Base-by-base conservation (phyloP, 306 rosid genomes). In the Vigna angularis region DNA sequence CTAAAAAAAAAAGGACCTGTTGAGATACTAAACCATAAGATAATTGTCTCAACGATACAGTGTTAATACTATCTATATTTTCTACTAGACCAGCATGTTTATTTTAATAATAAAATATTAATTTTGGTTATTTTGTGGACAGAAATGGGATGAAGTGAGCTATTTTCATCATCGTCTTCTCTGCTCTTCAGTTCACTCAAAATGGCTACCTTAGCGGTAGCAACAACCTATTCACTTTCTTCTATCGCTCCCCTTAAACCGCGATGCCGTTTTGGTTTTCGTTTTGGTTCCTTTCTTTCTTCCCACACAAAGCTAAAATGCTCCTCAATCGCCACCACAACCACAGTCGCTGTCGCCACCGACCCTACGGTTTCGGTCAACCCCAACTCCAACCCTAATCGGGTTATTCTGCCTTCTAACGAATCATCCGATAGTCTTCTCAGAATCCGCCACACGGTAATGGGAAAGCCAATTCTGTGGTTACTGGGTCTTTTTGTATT, bases 391-490 rank as follows among this genome's bases (percentile, higher is more conserved):
- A 20, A 42, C 11, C 5, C 47, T 8, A 38, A 64, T 10, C 45
- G 66, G 36, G n/a, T 87, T 16, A 83, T 88, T 57, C 99, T 95
- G 18, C 99, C 98, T 0, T 87, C 98, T 65, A 95, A 95, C 72
- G 88, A 91, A 34, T 91, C 98, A 3, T 95, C 99, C 0, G 86
- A 83, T 74, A 85, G 74, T 40, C 96, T 95, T 34, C 98, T 95
- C 80, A 85, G 94, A 78, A 85, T 95, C 66, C 99, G 99, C 34
- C 99, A 95, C 83, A 85, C 99, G 93, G 99, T 95, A 84, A 71
- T 75, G 53, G 72, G 52, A 30, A 80, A 20, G 9, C 16, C 77
- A 12, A 9, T 26, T 62, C 6, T 20, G 32, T 50, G 18, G 15
- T 34, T 74, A 20, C 47, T 9, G 4, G 10, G 10, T 42, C 3